Percentiles rank a stretch among this genome's conserved stretches.
These are phyloP conservation scores for Calocera viscosa DNA, from an alignment of 768 basidiomycete species.

Conservation along the genomic window DNA sequence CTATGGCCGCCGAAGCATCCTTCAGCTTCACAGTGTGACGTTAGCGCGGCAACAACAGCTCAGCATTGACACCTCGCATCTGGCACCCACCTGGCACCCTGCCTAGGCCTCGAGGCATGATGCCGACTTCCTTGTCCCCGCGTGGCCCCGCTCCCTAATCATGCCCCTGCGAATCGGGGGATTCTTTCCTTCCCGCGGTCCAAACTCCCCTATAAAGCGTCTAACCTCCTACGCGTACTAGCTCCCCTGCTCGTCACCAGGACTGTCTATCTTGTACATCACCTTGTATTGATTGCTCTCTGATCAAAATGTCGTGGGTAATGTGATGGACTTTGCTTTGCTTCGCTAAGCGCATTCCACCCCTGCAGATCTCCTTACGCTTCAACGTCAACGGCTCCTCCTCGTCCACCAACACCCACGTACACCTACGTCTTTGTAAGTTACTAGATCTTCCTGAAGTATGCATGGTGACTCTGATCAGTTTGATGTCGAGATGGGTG, in stretches of 20 bases:
- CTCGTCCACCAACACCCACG: background rate
- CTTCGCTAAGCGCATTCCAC: background rate
- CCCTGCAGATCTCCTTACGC: background rate
- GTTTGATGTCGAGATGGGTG: background rate
- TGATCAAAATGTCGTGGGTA: background rate
- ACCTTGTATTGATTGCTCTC: background rate
- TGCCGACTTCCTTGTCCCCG: background rate
- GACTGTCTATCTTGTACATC: background rate
- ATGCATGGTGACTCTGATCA: background rate
- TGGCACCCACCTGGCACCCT: background rate
- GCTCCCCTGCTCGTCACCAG: background rate
- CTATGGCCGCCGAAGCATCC: background rate
- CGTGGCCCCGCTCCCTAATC: background rate
- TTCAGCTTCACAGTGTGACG: background rate
- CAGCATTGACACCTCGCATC: background rate
- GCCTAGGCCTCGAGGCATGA: background rate
- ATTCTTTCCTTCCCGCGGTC: slow-evolving; percentile 1
- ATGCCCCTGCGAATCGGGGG: background rate
- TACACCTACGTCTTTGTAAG: background rate
- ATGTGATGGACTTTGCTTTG: background rate
- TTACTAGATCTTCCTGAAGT: background rate
- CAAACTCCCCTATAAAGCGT: background rate
- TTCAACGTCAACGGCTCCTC: background rate
- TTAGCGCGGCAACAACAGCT: background rate
- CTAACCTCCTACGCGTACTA: background rate